Percentiles rank a stretch among this genome's conserved stretches.
Conservation (phyloP, 75 land plant species). For the Picea glauca region DNA sequence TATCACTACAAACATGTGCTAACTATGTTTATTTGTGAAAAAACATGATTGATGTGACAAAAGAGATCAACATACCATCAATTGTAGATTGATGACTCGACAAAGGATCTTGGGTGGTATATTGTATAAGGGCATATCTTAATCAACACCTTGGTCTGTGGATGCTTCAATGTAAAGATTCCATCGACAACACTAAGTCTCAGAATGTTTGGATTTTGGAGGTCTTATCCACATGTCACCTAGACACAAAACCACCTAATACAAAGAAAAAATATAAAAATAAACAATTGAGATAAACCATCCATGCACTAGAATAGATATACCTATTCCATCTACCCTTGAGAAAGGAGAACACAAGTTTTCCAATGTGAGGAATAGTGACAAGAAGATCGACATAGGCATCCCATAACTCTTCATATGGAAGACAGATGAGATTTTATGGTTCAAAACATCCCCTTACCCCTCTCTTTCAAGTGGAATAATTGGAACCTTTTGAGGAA, state of each 20-base stretch:
- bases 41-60: no score
- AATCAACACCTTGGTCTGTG: slow-evolving; percentile 47
- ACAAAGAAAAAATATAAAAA: not conserved
- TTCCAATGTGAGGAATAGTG: no score
- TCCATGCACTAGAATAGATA: not conserved
- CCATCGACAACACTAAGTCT: not conserved
- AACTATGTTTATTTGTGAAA: no score
- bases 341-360: no score
- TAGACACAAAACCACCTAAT: not conserved
- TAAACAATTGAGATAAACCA: not conserved
- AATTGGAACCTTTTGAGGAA: no score
- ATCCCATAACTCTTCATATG: no score
- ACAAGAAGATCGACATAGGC: no score
- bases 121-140: slow-evolving; percentile 49
- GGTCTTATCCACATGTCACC: no score
- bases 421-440: no score
- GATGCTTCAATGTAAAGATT: slow-evolving; percentile 33
- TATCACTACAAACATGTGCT: not conserved
- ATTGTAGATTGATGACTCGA: slow-evolving; percentile 43
- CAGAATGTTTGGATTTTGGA: not conserved
- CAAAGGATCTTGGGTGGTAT: slow-evolving; percentile 69
- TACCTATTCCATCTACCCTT: no score
- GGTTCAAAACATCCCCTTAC: no score
- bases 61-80: slow-evolving; percentile 25
- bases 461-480: no score